phyloP scores from a whole-genome alignment of 106 monocot species.

The Dactylorhiza incarnata region DNA sequence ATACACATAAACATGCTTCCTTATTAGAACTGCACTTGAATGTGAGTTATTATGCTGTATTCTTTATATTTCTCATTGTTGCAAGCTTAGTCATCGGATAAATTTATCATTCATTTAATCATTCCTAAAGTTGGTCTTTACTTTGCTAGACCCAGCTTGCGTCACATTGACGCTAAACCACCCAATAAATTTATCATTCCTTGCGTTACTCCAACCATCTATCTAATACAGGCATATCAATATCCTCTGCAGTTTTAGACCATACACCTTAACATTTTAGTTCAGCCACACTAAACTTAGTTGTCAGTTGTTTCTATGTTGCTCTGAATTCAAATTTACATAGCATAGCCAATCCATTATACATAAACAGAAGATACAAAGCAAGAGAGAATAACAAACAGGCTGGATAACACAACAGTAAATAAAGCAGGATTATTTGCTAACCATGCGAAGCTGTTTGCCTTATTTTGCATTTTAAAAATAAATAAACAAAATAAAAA shows the following conservation, averaged over 20 bases:
- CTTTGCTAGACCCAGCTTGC: too few species aligned
- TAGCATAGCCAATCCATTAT: neutral
- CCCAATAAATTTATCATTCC: too few species aligned
- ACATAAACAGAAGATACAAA: neutral
- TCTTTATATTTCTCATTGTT: too few species aligned
- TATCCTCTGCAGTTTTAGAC: neutral
- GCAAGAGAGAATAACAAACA: neutral
- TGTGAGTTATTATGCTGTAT: too few species aligned
- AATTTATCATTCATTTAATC: too few species aligned
- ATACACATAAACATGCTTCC: too few species aligned
- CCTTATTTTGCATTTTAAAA: constrained; percentile 4
- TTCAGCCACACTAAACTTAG: neutral
- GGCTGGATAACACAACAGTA: neutral
- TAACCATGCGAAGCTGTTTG: neutral
- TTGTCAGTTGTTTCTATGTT: neutral
- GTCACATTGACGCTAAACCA: too few species aligned
- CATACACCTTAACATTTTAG: neutral
- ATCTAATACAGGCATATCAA: neutral
- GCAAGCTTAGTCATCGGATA: too few species aligned
- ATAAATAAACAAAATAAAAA: neutral
- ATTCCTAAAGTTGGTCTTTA: too few species aligned
- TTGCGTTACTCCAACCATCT: neutral
- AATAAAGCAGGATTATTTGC: neutral
- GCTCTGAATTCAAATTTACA: neutral
- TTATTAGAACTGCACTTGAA: too few species aligned